These are phyloP conservation scores for Eucalyptus cloeziana DNA, from an alignment of 345 rosid genomes.

Conservation along the genomic window DNA sequence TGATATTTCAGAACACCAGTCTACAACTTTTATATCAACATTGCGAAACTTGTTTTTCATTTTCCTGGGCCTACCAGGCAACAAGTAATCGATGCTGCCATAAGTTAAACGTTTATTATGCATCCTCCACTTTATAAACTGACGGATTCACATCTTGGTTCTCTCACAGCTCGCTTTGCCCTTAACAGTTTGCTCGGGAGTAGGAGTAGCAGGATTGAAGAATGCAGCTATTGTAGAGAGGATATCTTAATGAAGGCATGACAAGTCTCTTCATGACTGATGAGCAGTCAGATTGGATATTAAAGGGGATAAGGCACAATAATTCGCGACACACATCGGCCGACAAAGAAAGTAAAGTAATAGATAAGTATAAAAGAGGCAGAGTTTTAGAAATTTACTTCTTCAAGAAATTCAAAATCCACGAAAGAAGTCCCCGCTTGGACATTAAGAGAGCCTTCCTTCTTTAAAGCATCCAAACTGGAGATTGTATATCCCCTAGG, in stretches of 20 bases:
- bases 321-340: not conserved
- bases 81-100: not conserved
- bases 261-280: not conserved
- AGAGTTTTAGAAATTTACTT: constrained; percentile 19
- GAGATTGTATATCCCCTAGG: constrained; percentile 70
- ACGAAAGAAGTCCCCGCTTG: constrained; percentile 94
- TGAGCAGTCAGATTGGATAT: not conserved
- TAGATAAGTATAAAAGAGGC: not conserved
- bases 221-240: not conserved
- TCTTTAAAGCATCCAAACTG: constrained; percentile 68
- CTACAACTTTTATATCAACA: not conserved
- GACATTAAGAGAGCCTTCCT: constrained; percentile 86
- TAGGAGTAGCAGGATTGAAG: not conserved
- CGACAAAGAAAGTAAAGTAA: not conserved
- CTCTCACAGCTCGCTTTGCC: not conserved
- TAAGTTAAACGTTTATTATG: not conserved
- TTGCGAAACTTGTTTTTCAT: not conserved
- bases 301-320: not conserved
- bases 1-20: not conserved
- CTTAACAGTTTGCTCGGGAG: not conserved
- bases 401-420: constrained; percentile 82
- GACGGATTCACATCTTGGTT: not conserved
- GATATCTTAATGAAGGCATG: not conserved
- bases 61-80: not conserved
- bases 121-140: not conserved